A percentile compares a stretch with the other conserved stretches of the same genome.
Evolutionary conservation across 2,329 filamentous ascomycete genomes (phyloP).

Genomic region (Nemania abortiva): DNA sequence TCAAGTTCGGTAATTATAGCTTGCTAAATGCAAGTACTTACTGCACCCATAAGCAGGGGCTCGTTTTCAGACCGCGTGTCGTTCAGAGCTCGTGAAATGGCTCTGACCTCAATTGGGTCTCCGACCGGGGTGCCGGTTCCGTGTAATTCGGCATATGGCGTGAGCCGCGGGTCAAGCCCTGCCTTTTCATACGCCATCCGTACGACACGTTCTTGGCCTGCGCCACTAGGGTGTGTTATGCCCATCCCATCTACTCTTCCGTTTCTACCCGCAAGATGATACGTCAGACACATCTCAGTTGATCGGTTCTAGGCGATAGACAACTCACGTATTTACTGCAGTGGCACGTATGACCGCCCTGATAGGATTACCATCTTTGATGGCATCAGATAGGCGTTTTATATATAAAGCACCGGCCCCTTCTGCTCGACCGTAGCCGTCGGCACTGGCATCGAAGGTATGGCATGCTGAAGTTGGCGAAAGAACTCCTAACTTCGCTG

Average conservation of each 20-base stretch:
- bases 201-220: constrained; percentile 43
- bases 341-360: constrained; percentile 43
- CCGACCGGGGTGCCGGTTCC: constrained; percentile 46
- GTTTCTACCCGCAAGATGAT: constrained; percentile 31
- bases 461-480: constrained; percentile 51
- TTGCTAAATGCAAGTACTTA: constrained; percentile 18
- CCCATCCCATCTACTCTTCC: constrained; percentile 46
- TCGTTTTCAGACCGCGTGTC: constrained; percentile 33
- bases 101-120: constrained; percentile 46
- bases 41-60: constrained; percentile 41
- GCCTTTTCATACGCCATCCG: constrained; percentile 41
- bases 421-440: constrained; percentile 48
- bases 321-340: constrained; percentile 43
- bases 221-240: constrained; percentile 48
- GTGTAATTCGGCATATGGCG: constrained; percentile 45
- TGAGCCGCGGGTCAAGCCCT: constrained; percentile 42
- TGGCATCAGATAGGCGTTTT: constrained; percentile 46
- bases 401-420: constrained; percentile 43
- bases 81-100: constrained; percentile 40
- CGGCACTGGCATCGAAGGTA: constrained; percentile 49
- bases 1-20: not conserved
- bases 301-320: constrained; percentile 31
- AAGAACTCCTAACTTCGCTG: constrained; percentile 50
- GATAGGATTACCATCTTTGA: constrained; percentile 45
- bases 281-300: constrained; percentile 41